Base-by-base conservation (phyloP, 2,329 filamentous ascomycete genomes). In the Parastagonospora nodorum region DNA sequence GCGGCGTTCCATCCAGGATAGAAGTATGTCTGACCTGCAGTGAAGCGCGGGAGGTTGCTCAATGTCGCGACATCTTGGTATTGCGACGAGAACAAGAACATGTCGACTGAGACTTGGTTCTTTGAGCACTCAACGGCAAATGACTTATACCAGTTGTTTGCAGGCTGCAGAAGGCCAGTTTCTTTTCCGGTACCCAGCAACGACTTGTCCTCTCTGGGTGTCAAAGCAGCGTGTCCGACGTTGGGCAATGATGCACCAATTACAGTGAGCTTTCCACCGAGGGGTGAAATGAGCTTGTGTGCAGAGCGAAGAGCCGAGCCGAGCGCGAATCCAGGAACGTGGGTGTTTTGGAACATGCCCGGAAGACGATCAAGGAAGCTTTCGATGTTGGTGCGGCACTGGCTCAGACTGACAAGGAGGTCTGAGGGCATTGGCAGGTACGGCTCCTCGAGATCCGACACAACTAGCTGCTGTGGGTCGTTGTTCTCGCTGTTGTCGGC, bases 121-220 rank as follows among this genome's bases (percentile, higher is more conserved):
- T 99, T 99, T 32, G 92, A 97, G 76, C 94, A 99, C 73, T 99
- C 94, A 2, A 99, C 94, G 0, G 94, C 94, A 68, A 99, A 99
- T 67, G 90, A 96, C 82, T 99, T 99, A 83, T 97, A 99, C 76
- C 97, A 99, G 69, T 90, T 92, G 78, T 92, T 97, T 35, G 86
- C 89, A 0, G 94, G 97, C 73, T 97, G 93, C 45, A 99, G 79
- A 29, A 99, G 82, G 55, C 83, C 81, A 59, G 85, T 91, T 73
- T 99, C 94, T 75, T 97, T 97, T 60, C 88, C 92, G 1, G 94
- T 99, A 31, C 94, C 94, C 19, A 99, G 80, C 12, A 96, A 77
- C 77, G 96, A 97, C 81, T 97, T 97, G 75, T 99, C 92, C 75
- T 97, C 93, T 66, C 94, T 84, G 85, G 95, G 56, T 43, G 89